Percentiles rank a stretch among this genome's conserved stretches.
phyloP scores from a whole-genome alignment of 331 rosid species.

The Prunus yedoensis region DNA sequence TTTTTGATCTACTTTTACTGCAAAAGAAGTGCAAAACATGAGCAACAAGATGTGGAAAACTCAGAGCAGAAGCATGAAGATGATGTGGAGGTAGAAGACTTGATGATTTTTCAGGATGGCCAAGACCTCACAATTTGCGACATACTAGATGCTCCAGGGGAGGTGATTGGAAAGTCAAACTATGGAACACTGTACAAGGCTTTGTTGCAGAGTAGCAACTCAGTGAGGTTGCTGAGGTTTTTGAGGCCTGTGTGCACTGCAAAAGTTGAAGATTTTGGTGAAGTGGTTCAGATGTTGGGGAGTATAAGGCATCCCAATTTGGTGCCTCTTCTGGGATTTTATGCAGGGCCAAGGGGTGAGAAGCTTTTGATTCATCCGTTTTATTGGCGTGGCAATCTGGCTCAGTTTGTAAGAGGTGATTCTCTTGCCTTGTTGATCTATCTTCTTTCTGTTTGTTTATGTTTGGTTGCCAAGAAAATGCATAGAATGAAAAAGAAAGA shows the following conservation, averaged over 20 bases:
- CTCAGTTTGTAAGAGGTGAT: slow-evolving; percentile 77
- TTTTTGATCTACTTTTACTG: slow-evolving; percentile 39
- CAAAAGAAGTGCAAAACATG: slow-evolving; percentile 34
- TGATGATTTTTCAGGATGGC: slow-evolving; percentile 69
- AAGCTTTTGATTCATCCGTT: slow-evolving; percentile 95
- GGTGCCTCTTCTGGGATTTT: slow-evolving; percentile 90
- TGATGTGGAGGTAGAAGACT: slow-evolving; percentile 46
- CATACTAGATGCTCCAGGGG: slow-evolving; percentile 93
- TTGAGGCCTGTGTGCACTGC: slow-evolving; percentile 75
- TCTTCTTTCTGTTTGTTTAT: slow-evolving; percentile 10
- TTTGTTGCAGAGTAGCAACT: slow-evolving; percentile 57
- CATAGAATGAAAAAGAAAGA: not conserved
- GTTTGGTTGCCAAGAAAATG: slow-evolving; percentile 23
- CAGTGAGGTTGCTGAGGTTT: slow-evolving; percentile 79
- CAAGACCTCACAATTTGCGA: slow-evolving; percentile 73
- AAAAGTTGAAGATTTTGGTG: slow-evolving; percentile 57
- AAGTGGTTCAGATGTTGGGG: slow-evolving; percentile 61
- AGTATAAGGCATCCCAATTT: slow-evolving; percentile 74
- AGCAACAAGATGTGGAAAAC: slow-evolving; percentile 55
- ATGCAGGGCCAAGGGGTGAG: slow-evolving; percentile 90
- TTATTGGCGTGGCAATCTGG: slow-evolving; percentile 65
- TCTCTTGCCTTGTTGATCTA: not conserved
- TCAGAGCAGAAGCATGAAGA: slow-evolving; percentile 34
- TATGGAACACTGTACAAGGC: slow-evolving; percentile 90
- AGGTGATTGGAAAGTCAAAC: slow-evolving; percentile 90